Percentiles rank a stretch among this genome's conserved stretches.
Evolutionary conservation across 176 grass and related monocot species (phyloP).

Genomic region (Oryza punctata): DNA sequence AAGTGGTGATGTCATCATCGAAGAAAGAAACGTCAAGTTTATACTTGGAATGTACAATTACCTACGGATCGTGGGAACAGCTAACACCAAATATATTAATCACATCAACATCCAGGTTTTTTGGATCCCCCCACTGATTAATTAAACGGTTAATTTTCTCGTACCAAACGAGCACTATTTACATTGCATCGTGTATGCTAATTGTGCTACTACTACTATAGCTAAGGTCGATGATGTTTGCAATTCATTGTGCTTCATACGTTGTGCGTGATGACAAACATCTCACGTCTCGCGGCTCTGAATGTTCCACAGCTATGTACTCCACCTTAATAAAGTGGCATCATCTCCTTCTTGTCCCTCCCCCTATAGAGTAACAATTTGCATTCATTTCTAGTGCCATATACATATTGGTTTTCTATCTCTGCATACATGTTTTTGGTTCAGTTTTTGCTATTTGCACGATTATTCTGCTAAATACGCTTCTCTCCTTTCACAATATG

Average conservation of each 20-base stretch:
- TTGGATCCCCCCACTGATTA: not conserved
- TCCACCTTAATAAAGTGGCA: not conserved
- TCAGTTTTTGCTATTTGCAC: not conserved
- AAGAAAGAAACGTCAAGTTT: not conserved
- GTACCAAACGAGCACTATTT: not conserved
- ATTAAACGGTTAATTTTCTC: not conserved
- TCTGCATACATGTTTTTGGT: not conserved
- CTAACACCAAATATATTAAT: not conserved
- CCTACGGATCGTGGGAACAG: not conserved
- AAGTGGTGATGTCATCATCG: not conserved
- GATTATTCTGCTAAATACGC: not conserved
- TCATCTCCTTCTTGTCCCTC: not conserved
- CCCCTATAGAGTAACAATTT: not conserved
- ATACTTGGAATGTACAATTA: not conserved
- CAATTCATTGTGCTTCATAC: constrained; percentile 11
- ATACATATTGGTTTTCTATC: not conserved
- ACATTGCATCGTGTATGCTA: not conserved
- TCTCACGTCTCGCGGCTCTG: constrained; percentile 24
- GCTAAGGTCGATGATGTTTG: not conserved
- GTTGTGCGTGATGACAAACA: constrained; percentile 28
- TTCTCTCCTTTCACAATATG: not conserved
- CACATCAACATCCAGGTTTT: not conserved
- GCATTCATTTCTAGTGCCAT: not conserved
- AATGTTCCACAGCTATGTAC: not conserved
- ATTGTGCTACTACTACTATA: not conserved